phyloP scores from a whole-genome alignment of 768 basidiomycete genomes.

The Basidioascus undulatus region DNA sequence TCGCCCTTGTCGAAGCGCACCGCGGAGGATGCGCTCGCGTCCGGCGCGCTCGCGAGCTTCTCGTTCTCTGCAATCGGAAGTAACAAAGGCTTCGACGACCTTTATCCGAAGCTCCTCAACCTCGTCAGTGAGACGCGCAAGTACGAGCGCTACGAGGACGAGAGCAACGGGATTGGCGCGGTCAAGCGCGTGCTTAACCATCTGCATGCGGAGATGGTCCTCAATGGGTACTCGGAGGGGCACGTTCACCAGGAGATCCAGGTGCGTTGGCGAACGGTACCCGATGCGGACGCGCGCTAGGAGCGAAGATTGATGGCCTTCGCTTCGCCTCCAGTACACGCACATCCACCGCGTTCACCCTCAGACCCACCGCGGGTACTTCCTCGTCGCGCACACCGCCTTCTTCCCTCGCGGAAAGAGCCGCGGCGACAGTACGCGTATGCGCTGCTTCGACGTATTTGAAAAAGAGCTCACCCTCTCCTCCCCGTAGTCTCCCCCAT shows the following conservation, averaged over 20 bases:
- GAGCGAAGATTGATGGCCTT: not conserved
- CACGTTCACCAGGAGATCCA: constrained; percentile 94
- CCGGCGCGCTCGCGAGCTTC: constrained; percentile 79
- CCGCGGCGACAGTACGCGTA: constrained; percentile 48
- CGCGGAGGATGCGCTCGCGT: constrained; percentile 84
- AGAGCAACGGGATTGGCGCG: constrained; percentile 22
- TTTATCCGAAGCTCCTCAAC: constrained; percentile 83
- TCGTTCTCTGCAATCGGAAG: constrained; percentile 70
- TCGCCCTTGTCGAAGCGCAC: constrained; percentile 69
- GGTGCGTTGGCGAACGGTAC: constrained; percentile 38
- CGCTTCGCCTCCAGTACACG: constrained; percentile 49
- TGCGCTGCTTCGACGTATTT: constrained; percentile 5
- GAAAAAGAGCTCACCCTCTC: not conserved
- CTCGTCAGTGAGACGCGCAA: constrained; percentile 58
- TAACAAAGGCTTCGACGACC: constrained; percentile 89
- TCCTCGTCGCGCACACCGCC: constrained; percentile 77
- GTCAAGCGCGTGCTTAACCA: constrained; percentile 50
- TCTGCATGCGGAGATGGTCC: constrained; percentile 72
- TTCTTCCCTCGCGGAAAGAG: constrained; percentile 56
- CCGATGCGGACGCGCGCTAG: too few species aligned
- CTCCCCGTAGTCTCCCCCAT: constrained; percentile 43
- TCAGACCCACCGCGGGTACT: constrained; percentile 64
- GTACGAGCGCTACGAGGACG: constrained; percentile 39
- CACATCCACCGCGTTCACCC: constrained; percentile 81
- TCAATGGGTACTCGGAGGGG: constrained; percentile 67